Evolutionary conservation across 345 rosid genomes (phyloP), one percentile per base, ranked within the genome.

Genomic region (Stellera chamaejasme): DNA sequence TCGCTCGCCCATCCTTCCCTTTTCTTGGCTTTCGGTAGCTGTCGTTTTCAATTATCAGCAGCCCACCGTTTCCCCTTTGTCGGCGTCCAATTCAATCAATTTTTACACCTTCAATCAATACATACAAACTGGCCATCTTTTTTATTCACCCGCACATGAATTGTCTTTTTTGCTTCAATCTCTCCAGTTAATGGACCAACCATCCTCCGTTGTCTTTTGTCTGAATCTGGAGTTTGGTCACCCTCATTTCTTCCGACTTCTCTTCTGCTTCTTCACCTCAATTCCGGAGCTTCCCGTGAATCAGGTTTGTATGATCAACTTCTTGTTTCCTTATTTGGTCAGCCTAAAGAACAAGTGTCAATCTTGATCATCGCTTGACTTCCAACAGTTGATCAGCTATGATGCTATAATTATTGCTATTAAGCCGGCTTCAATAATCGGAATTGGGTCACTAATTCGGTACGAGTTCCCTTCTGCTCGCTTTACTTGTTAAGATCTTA

Each of bases 41-140:
- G 72, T 69, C 65, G 44, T 58, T 71, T 46, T 73, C 62, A 59
- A 28, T 50, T 45, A 53, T 54, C 64, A 59, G 59, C 75, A 68
- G 77, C 88, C 77, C 74, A 74, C 84, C 64, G 76, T 70, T 54
- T 56, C 71, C 65, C 60, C 27, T 44, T 52, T 57, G 82, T 74
- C 75, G 78, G 80, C 75, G 45, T 55, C 66, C 65, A 43, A 26
- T 13, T 67, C 62, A 51, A 62, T 67, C 64, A 51, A 62, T 56
- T 16, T 45, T 32, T 32, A 32, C 39, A 5, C 39, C 7, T 32
- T 32, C 39, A 32, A 32, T 2, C 39, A 32, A 32, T 32, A 32
- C 23, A 19, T 19, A n/a, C 39, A 2, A 32, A 32, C 5, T 32
- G 39, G 7, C 11, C 1, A 19, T 1, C 23, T 19, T 19, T 43